A percentile compares a stretch with the other conserved stretches of the same genome.
Evolutionary conservation across 2,329 filamentous ascomycete genomes (phyloP).

Genomic region (Ophiosphaerella narmari): DNA sequence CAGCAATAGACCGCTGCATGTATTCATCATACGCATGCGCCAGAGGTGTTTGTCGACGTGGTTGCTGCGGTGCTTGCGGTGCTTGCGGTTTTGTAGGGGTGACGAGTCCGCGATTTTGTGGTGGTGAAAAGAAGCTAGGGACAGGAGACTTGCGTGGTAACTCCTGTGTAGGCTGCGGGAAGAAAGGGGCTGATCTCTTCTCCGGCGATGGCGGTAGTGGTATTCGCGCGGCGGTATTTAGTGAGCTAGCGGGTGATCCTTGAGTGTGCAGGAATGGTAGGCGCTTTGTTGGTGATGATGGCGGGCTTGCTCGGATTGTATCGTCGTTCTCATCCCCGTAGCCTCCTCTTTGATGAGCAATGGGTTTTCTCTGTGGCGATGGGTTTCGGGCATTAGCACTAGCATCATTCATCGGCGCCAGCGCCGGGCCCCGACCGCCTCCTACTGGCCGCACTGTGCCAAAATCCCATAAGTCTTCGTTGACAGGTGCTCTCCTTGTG

Average conservation of each 20-base stretch:
- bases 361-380: constrained; percentile 41
- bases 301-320: constrained; percentile 42
- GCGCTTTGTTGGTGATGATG: constrained; percentile 52
- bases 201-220: constrained; percentile 54
- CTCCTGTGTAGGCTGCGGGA: constrained; percentile 34
- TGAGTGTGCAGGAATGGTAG: constrained; percentile 34
- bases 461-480: constrained; percentile 98
- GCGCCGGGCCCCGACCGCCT: constrained; percentile 56
- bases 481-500: constrained; percentile 54
- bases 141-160: constrained; percentile 37
- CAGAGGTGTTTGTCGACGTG: constrained; percentile 40
- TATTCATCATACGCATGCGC: constrained; percentile 51
- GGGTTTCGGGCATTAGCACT: constrained; percentile 72
- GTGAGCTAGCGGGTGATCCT: constrained; percentile 45
- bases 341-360: constrained; percentile 26
- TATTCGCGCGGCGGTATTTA: constrained; percentile 49
- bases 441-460: constrained; percentile 83
- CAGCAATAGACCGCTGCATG: constrained; percentile 54
- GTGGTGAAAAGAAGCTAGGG: constrained; percentile 38
- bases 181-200: constrained; percentile 42
- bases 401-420: constrained; percentile 78
- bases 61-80: constrained; percentile 40
- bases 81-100: constrained; percentile 40
- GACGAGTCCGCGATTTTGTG: constrained; percentile 31
- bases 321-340: constrained; percentile 46